A percentile compares a stretch with the other conserved stretches of the same genome.
Conservation (phyloP, 345 rosid species). For the Anastatica hierochuntica region DNA sequence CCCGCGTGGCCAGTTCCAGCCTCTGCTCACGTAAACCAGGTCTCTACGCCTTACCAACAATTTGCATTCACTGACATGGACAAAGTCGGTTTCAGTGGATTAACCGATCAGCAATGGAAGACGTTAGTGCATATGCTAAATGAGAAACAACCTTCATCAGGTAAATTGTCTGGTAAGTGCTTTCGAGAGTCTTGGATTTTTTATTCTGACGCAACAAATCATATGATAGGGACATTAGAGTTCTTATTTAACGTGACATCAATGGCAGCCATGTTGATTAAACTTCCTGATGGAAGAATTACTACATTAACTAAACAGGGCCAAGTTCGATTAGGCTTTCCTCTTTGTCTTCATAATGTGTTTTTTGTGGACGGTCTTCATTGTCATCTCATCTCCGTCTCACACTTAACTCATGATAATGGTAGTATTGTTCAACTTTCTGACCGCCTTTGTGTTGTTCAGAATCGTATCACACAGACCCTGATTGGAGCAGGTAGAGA, state of each 20-base stretch:
- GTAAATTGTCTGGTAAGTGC: background rate
- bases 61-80: too few species aligned
- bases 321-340: rapidly evolving
- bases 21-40: rapidly evolving
- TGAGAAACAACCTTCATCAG: background rate
- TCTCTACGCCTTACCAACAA: too few species aligned
- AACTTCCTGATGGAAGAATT: background rate
- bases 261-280: too few species aligned
- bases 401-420: too few species aligned
- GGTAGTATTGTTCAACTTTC: too few species aligned
- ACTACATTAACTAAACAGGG: background rate
- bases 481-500: background rate
- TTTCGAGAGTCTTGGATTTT: background rate
- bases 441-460: too few species aligned
- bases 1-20: too few species aligned
- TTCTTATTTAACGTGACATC: background rate
- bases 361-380: background rate
- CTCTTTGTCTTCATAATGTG: background rate
- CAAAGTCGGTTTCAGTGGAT: background rate
- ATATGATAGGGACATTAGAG: background rate
- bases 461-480: background rate
- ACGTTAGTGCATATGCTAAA: too few species aligned
- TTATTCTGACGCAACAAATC: background rate
- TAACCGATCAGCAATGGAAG: background rate
- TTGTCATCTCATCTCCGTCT: too few species aligned